These are phyloP conservation scores for Starmera amethionina DNA, from an alignment of 805 yeast genomes.

Conservation along the genomic window DNA sequence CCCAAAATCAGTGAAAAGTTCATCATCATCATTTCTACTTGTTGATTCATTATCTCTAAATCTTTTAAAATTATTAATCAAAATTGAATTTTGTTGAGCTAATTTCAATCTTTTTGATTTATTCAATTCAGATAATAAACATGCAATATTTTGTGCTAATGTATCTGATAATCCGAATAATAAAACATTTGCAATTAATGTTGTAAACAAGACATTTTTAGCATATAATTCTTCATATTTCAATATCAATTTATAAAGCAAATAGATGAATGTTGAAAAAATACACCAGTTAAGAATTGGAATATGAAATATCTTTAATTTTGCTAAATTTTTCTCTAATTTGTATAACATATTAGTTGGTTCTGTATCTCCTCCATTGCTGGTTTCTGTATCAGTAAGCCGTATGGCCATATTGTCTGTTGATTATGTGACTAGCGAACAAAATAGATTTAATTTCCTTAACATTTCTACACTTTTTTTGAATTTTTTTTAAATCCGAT, in stretches of 20 bases:
- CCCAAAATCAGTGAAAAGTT: constrained; percentile 20
- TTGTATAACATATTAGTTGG: not conserved
- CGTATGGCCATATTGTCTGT: not conserved
- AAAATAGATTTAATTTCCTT: too few relatives aligned
- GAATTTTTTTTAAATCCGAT: too few relatives aligned
- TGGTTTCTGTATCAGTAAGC: too few relatives aligned
- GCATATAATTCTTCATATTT: constrained; percentile 53
- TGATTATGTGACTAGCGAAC: not conserved
- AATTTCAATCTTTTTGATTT: too few relatives aligned
- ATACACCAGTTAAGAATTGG: constrained; percentile 51
- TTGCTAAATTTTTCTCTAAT: constrained; percentile 13
- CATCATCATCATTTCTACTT: constrained; percentile 9
- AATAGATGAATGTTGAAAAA: constrained; percentile 34
- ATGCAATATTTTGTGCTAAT: constrained; percentile 54
- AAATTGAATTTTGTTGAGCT: too few relatives aligned
- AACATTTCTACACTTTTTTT: too few relatives aligned
- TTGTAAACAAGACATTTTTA: constrained; percentile 61
- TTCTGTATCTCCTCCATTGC: too few relatives aligned
- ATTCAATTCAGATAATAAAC: constrained; percentile 8
- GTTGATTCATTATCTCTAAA: too few relatives aligned
- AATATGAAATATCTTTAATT: constrained; percentile 31
- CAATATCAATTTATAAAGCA: constrained; percentile 44
- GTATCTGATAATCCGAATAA: constrained; percentile 88
- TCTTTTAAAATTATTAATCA: too few relatives aligned
- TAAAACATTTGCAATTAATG: constrained; percentile 69